These are phyloP conservation scores for Mycena venus DNA, from an alignment of 768 basidiomycete genomes.

Conservation along the genomic window DNA sequence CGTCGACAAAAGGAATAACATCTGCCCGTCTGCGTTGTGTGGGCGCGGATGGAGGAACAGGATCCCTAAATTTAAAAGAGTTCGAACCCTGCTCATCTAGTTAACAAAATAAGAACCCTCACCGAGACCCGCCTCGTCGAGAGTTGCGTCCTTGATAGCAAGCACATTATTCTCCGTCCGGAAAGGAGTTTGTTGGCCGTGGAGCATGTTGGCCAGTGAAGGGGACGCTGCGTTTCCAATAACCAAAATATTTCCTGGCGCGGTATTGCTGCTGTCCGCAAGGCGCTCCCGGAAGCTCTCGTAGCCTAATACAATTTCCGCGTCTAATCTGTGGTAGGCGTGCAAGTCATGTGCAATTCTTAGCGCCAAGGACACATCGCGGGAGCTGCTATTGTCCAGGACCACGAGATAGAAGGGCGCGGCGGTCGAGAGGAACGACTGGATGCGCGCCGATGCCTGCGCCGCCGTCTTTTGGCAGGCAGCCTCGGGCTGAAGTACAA, in stretches of 20 bases:
- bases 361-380: slow-evolving; percentile 67
- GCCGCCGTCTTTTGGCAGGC: not conserved
- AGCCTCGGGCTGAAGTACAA: slow-evolving; percentile 10
- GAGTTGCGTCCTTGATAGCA: slow-evolving; percentile 40
- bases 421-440: slow-evolving; percentile 69
- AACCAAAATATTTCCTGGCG: slow-evolving; percentile 67
- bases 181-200: slow-evolving; percentile 48
- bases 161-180: slow-evolving; percentile 41
- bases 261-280: slow-evolving; percentile 22
- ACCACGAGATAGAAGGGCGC: slow-evolving; percentile 72
- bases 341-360: slow-evolving; percentile 78
- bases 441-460: slow-evolving; percentile 69
- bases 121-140: slow-evolving; percentile 50
- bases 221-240: slow-evolving; percentile 59
- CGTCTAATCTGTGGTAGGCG: slow-evolving; percentile 78
- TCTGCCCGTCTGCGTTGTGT: slow-evolving; percentile 39
- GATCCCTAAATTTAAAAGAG: slow-evolving; percentile 50
- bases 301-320: slow-evolving; percentile 64
- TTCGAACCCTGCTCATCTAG: slow-evolving; percentile 24
- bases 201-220: slow-evolving; percentile 50
- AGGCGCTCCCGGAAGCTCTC: slow-evolving; percentile 47
- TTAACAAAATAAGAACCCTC: slow-evolving; percentile 29
- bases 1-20: slow-evolving; percentile 73
- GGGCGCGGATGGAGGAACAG: slow-evolving; percentile 82
- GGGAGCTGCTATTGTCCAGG: slow-evolving; percentile 46